These are phyloP conservation scores for Gaillardinia entomophila DNA, from an alignment of 805 yeast species.

Conservation along the genomic window DNA sequence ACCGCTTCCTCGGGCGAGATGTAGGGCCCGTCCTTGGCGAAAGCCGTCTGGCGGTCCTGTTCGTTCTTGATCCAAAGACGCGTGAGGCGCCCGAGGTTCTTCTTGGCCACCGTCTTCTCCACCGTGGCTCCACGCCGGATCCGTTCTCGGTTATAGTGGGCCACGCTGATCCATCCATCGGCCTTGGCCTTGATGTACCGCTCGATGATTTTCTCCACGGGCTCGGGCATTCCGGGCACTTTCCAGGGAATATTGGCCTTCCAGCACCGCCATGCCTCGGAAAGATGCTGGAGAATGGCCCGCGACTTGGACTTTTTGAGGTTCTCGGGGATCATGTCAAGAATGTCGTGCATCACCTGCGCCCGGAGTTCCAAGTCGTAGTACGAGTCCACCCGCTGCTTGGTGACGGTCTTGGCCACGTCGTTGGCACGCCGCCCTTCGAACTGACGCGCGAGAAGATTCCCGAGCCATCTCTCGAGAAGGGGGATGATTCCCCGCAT, in stretches of 20 bases:
- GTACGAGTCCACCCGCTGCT: slow-evolving; percentile 92
- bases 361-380: slow-evolving; percentile 91
- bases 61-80: slow-evolving; percentile 90
- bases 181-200: slow-evolving; percentile 93
- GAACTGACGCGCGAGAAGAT: slow-evolving; percentile 84
- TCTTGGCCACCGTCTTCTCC: slow-evolving; percentile 90
- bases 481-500: slow-evolving; percentile 88
- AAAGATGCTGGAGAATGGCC: slow-evolving; percentile 84
- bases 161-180: slow-evolving; percentile 92
- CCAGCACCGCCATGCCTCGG: slow-evolving; percentile 99
- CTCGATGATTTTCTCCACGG: slow-evolving; percentile 78
- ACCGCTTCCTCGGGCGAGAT: slow-evolving; percentile 86
- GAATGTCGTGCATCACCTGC: slow-evolving; percentile 89
- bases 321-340: slow-evolving; percentile 97
- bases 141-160: slow-evolving; percentile 87
- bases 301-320: slow-evolving; percentile 81
- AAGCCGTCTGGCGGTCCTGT: slow-evolving; percentile 78
- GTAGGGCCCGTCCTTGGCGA: slow-evolving; percentile 82
- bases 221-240: slow-evolving; percentile 93
- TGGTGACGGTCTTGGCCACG: slow-evolving; percentile 88
- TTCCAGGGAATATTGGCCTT: slow-evolving; percentile 98
- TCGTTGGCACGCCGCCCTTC: slow-evolving; percentile 93
- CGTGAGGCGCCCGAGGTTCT: slow-evolving; percentile 87
- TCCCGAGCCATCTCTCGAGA: slow-evolving; percentile 92
- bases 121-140: slow-evolving; percentile 85